Evolutionary conservation across 73 alveolate species (phyloP), one percentile per base, ranked within the genome.

Genomic region (Blepharisma stoltei): DNA sequence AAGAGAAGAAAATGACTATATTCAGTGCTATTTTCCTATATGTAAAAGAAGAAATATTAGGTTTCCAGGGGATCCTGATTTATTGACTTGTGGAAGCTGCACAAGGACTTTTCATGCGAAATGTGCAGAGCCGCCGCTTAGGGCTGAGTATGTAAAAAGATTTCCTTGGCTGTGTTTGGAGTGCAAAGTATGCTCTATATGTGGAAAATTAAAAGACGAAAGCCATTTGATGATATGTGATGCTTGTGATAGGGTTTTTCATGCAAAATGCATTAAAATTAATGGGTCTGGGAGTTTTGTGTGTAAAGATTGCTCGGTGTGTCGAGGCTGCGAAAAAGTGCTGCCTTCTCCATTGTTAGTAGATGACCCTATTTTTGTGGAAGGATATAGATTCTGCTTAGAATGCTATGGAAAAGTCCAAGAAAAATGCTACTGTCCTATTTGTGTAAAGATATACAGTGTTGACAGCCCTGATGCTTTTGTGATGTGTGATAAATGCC

Each of bases 241-340:
- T 60, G 73, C 73, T 60, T 60, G 73, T 60, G 73, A 60, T 60
- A 60, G 73, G 45, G 73, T 60, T 60, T 60, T 60, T 60, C 73
- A 60, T 60, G 14, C 73, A 25, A 60, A 60, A 38, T 60, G 73
- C 73, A 8, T 60, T n/a, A 60, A 60, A 60, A 25, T 60, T 25
- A 60, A 38, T 38, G 11, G 11, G 14, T 60, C 73, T 14, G 73
- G 73, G 45, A 60, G 73, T 25, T 60, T 60, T 60, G 18, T 60
- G 37, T 60, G 73, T 60, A 14, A 14, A 38, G 73, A 60, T 60
- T 60, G 73, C 46, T 20, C 23, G 46, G 23, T 14, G 0, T 60
- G 73, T 25, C 0, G 73, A 25, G 23, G 23, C 23, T 60, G 73
- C 23, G 23, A 60, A 20, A 60, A 60, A 4, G 73, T 14, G 2